Percentiles rank a stretch among this genome's conserved stretches.
These are phyloP conservation scores for Oryza glumipatula DNA, from an alignment of 176 grass and related monocot genomes.

Conservation along the genomic window DNA sequence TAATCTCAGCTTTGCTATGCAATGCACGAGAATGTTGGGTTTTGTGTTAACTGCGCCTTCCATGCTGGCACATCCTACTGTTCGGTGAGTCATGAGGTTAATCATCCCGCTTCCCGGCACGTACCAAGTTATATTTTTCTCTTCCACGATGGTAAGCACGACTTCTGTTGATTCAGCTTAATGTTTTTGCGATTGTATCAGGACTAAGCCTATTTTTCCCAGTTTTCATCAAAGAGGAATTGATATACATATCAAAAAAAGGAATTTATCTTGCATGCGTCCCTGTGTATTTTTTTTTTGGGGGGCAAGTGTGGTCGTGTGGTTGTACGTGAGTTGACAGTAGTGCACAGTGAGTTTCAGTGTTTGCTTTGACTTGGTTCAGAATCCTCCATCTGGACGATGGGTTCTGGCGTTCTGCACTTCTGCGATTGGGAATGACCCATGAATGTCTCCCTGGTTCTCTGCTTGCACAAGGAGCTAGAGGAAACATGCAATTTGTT, in stretches of 20 bases:
- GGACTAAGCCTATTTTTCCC: neutral
- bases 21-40: neutral
- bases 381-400: neutral
- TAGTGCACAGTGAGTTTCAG: neutral
- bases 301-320: neutral
- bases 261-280: neutral
- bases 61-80: neutral
- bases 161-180: neutral
- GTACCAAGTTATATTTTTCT: neutral
- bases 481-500: no score
- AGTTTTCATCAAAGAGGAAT: neutral
- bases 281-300: neutral
- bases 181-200: neutral
- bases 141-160: constrained; percentile 1
- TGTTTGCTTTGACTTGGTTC: neutral
- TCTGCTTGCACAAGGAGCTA: neutral
- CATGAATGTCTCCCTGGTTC: neutral
- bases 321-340: neutral
- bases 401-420: neutral
- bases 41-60: neutral
- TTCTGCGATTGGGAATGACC: neutral
- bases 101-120: neutral
- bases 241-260: neutral
- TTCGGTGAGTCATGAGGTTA: neutral
- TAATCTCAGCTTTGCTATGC: neutral